Conservation (phyloP, 1,284 basidiomycete genomes). For the Athelia psychrophila region DNA sequence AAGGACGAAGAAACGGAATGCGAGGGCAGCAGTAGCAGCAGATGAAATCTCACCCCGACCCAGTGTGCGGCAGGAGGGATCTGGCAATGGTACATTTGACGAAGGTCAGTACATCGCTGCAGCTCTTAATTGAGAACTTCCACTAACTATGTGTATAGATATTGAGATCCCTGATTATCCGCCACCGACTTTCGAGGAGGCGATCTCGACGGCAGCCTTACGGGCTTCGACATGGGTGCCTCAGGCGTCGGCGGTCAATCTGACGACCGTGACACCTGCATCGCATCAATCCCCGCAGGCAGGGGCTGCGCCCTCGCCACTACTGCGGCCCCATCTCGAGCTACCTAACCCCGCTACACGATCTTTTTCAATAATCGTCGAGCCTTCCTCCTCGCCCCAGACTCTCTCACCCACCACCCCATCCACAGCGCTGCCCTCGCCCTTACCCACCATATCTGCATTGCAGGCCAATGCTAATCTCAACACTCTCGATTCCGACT, state of each 20-base stretch:
- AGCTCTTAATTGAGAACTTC: not conserved
- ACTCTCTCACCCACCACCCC: not conserved
- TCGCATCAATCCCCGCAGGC: not conserved
- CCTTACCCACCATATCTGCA: not conserved
- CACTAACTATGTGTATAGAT: not conserved
- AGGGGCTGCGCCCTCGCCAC: not conserved
- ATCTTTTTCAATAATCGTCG: not conserved
- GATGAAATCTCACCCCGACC: too few relatives aligned
- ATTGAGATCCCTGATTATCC: slow-evolving; percentile 1
- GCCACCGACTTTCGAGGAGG: slow-evolving; percentile 1
- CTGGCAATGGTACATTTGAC: not conserved
- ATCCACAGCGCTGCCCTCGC: not conserved
- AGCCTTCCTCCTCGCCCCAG: not conserved
- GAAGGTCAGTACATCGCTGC: not conserved
- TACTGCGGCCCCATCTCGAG: not conserved
- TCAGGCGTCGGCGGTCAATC: too few relatives aligned
- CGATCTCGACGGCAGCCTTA: not conserved
- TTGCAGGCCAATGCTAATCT: not conserved
- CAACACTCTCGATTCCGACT: not conserved
- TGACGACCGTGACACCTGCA: too few relatives aligned
- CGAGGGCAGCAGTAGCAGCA: too few relatives aligned
- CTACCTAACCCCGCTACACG: not conserved
- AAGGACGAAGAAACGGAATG: too few relatives aligned
- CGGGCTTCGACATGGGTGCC: not conserved
- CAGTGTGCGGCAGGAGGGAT: too few relatives aligned